Evolutionary conservation across 2,329 filamentous ascomycete species (phyloP).

Genomic region (Paramyrothecium roridum): DNA sequence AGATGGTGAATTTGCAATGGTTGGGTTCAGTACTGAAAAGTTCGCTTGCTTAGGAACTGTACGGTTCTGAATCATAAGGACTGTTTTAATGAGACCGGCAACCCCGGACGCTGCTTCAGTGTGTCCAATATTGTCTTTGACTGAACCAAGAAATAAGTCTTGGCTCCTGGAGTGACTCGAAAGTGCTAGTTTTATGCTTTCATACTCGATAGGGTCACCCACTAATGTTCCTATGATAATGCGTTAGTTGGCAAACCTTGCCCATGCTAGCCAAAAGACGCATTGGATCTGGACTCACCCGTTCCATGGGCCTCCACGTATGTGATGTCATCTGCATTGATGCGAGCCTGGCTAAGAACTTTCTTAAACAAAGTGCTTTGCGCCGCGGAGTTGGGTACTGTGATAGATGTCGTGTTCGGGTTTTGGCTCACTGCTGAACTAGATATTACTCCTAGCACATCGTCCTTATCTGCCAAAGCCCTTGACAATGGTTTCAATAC

Average conservation of each 20-base stretch:
- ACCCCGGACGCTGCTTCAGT: slow-evolving; percentile 58
- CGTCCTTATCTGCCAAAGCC: background rate
- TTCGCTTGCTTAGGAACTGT: slow-evolving; percentile 9
- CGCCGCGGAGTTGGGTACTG: background rate
- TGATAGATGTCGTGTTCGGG: background rate
- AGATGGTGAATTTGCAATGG: slow-evolving; percentile 10
- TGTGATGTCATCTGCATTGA: slow-evolving; percentile 32
- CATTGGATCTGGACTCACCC: background rate
- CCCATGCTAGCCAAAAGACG: background rate
- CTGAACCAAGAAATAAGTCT: slow-evolving; percentile 22
- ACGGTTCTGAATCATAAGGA: slow-evolving; percentile 57
- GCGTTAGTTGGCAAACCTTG: background rate
- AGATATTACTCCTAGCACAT: background rate
- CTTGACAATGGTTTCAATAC: slow-evolving; percentile 1
- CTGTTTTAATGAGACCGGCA: slow-evolving; percentile 55
- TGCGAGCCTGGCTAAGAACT: slow-evolving; percentile 2
- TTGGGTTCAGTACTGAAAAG: slow-evolving; percentile 17
- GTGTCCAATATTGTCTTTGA: slow-evolving; percentile 64
- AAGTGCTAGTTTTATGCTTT: background rate
- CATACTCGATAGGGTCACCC: background rate
- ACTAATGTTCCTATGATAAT: background rate
- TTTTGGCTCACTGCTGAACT: background rate
- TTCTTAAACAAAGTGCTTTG: background rate
- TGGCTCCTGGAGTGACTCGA: background rate
- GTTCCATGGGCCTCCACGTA: slow-evolving; percentile 17